phyloP scores from a whole-genome alignment of 106 monocot genomes.

The Chionographis japonica region DNA sequence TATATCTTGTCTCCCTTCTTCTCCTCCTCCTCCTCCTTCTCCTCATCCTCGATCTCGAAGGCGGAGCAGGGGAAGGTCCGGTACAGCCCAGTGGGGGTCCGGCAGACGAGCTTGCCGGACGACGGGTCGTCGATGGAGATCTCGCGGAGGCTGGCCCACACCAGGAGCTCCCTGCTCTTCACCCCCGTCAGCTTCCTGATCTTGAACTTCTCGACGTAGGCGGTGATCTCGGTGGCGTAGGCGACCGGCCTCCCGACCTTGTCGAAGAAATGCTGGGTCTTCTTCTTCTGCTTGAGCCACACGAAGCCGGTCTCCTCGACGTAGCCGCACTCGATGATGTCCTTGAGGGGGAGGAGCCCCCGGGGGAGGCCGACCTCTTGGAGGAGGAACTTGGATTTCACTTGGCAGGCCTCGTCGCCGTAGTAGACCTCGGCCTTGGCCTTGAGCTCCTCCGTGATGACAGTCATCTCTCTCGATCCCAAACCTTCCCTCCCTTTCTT shows the following conservation, averaged over 20 bases:
- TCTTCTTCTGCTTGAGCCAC: conserved; percentile 58
- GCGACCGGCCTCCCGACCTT: conserved; percentile 29
- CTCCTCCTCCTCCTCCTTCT: neutral
- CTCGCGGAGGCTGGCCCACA: conserved; percentile 45
- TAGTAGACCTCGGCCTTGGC: conserved; percentile 24
- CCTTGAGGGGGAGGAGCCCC: conserved; percentile 51
- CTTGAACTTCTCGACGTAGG: conserved; percentile 42
- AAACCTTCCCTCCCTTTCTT: no score
- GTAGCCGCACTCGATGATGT: conserved; percentile 43
- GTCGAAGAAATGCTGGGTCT: conserved; percentile 38
- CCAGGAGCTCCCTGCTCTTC: conserved; percentile 46
- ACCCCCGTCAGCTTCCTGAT: conserved; percentile 60
- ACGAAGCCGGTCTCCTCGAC: conserved; percentile 47
- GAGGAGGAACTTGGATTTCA: conserved; percentile 37
- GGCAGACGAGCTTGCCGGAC: conserved; percentile 34
- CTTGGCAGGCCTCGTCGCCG: conserved; percentile 37
- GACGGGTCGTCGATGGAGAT: conserved; percentile 31
- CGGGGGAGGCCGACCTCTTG: conserved; percentile 30
- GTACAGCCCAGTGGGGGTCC: conserved; percentile 37
- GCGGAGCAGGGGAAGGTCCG: conserved; percentile 35
- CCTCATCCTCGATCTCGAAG: conserved; percentile 27
- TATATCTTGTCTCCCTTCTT: neutral
- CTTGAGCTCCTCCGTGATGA: conserved; percentile 22
- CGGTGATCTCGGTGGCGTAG: conserved; percentile 51
- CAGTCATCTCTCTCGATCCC: conserved; percentile 5